These are phyloP conservation scores for Cicer bijugum DNA, from an alignment of 306 rosid genomes.

Conservation along the genomic window DNA sequence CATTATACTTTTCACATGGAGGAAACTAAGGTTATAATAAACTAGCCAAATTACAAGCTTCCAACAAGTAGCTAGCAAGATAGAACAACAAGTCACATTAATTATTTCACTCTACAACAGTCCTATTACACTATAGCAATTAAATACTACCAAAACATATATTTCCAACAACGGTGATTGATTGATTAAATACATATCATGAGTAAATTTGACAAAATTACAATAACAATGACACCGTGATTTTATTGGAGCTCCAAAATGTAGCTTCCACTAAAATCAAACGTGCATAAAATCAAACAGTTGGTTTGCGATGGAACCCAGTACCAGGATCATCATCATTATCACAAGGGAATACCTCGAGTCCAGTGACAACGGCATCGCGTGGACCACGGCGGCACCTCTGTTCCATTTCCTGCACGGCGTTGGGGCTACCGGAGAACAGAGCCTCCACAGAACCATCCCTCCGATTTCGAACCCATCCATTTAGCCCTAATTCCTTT, in stretches of 20 bases:
- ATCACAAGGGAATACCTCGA: conserved; percentile 62
- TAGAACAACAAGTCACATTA: neutral
- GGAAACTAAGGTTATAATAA: neutral
- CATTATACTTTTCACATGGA: neutral
- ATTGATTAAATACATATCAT: no score
- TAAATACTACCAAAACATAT: neutral
- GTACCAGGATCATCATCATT: conserved; percentile 61
- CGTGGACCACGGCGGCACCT: conserved; percentile 89
- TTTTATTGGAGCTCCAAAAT: no score
- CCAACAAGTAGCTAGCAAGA: neutral
- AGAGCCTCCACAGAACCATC: conserved; percentile 61
- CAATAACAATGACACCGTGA: no score
- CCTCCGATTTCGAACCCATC: conserved; percentile 58
- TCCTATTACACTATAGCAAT: neutral
- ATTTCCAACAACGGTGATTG: neutral
- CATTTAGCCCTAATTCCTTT: conserved; percentile 48
- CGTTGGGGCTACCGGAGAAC: conserved; percentile 48
- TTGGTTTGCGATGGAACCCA: conserved; percentile 64
- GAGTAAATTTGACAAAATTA: no score
- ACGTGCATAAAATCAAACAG: conserved; percentile 51
- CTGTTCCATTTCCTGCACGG: conserved; percentile 73
- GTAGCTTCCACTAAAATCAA: neutral
- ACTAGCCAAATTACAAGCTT: neutral
- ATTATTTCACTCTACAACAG: neutral
- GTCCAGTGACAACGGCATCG: conserved; percentile 72